phyloP scores from a whole-genome alignment of 495 filamentous ascomycete species.

The Tuber borchii region DNA sequence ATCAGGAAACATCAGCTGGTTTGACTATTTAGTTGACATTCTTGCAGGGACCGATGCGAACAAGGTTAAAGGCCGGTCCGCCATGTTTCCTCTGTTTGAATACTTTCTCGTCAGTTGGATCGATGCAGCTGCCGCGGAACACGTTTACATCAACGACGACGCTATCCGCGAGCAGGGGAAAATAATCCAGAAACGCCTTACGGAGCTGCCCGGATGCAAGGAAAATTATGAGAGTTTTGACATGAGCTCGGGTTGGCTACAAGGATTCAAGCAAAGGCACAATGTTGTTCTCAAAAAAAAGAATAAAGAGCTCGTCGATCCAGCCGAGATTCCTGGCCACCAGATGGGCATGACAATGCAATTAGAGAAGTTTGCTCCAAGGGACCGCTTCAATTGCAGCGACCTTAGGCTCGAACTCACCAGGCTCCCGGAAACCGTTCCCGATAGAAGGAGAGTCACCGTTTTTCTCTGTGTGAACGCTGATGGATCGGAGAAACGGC shows the following conservation, averaged over 20 bases:
- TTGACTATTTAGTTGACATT: constrained; percentile 17
- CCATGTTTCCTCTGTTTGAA: constrained; percentile 35
- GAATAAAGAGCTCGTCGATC: constrained; percentile 26
- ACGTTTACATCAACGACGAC: constrained; percentile 33
- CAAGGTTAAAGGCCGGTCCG: constrained; percentile 30
- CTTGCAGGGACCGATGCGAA: constrained; percentile 29
- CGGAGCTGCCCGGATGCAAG: constrained; percentile 19
- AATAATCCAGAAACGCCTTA: constrained; percentile 29
- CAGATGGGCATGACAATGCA: constrained; percentile 18
- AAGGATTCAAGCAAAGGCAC: constrained; percentile 34
- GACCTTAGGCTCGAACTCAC: constrained; percentile 27
- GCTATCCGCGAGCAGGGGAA: constrained; percentile 28
- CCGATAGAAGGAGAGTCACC: constrained; percentile 25
- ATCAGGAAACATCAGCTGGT: constrained; percentile 7
- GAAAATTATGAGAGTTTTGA: constrained; percentile 35
- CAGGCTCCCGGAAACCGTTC: constrained; percentile 21
- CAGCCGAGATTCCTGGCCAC: constrained; percentile 24
- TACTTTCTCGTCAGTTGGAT: constrained; percentile 35
- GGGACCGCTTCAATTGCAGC: constrained; percentile 31
- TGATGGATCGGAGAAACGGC: constrained; percentile 31
- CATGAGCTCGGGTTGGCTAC: constrained; percentile 34
- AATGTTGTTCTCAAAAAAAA: constrained; percentile 35
- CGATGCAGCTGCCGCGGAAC: constrained; percentile 26
- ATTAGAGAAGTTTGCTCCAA: constrained; percentile 26
- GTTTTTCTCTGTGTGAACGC: constrained; percentile 33